These are phyloP conservation scores for Colletotrichum brevisporum DNA, from an alignment of 2,329 filamentous ascomycete species.

Conservation along the genomic window DNA sequence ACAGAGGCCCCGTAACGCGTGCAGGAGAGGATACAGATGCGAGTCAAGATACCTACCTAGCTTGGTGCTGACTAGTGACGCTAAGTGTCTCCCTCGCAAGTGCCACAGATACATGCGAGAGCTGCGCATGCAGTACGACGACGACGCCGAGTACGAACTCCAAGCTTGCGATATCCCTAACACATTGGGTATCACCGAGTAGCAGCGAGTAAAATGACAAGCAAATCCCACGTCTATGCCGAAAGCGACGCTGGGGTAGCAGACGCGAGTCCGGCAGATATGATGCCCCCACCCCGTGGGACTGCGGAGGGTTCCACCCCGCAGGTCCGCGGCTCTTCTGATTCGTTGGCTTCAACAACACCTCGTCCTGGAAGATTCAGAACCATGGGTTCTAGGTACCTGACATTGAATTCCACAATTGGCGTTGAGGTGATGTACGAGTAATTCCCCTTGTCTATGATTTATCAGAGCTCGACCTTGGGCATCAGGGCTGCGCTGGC, in stretches of 20 bases:
- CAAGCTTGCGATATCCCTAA: background rate
- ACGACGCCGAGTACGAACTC: too few species aligned
- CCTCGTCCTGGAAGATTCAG: background rate
- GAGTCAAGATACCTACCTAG: too few species aligned
- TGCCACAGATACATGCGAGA: background rate
- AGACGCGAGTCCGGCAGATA: constrained; percentile 2
- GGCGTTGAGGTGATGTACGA: background rate
- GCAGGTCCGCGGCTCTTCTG: constrained; percentile 6
- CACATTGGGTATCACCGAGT: background rate
- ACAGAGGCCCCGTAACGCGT: too few species aligned
- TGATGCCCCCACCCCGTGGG: constrained; percentile 4
- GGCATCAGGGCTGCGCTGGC: too few species aligned
- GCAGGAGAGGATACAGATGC: too few species aligned
- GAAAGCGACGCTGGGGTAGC: background rate
- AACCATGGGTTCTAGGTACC: background rate
- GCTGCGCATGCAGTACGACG: background rate
- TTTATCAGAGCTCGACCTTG: too few species aligned
- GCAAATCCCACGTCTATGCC: background rate
- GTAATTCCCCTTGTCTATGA: background rate
- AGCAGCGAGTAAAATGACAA: background rate
- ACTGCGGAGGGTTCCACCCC: constrained; percentile 30
- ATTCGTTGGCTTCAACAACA: constrained; percentile 12
- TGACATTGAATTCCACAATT: background rate
- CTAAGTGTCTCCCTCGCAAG: too few species aligned
- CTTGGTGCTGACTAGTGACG: too few species aligned